phyloP scores from a whole-genome alignment of 257 asterid species.

The Nicotiana obtusifolia region DNA sequence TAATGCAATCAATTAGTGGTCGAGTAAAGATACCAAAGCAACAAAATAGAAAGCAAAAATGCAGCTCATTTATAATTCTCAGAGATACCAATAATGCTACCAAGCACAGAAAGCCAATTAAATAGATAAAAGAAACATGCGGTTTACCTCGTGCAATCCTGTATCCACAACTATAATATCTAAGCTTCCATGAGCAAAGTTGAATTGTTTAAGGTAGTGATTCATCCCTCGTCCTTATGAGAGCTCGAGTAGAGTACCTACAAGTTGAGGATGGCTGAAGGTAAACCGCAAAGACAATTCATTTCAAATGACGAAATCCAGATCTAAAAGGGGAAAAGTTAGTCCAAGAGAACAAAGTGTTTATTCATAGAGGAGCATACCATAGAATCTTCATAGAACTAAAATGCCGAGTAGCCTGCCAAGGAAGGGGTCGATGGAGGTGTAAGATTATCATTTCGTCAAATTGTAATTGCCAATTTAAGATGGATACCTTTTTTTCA shows the following conservation, averaged over 20 bases:
- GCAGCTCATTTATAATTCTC: too few species aligned
- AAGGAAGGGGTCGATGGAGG: not conserved
- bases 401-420: conserved; percentile 42
- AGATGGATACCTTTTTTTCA: not conserved
- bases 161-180: too few species aligned
- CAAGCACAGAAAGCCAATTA: too few species aligned
- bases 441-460: not conserved
- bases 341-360: not conserved
- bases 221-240: conserved; percentile 23
- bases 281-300: conserved; percentile 7
- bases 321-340: not conserved
- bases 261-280: conserved; percentile 18
- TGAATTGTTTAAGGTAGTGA: conserved; percentile 31
- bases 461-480: not conserved
- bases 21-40: too few species aligned
- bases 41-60: too few species aligned
- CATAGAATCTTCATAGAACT: conserved; percentile 37
- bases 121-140: too few species aligned
- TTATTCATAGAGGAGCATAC: conserved; percentile 25
- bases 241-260: conserved; percentile 46
- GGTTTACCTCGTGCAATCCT: too few species aligned
- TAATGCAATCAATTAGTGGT: too few species aligned
- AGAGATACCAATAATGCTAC: too few species aligned
- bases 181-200: conserved; percentile 31
- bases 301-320: not conserved